These are phyloP conservation scores for Kluyveromyces wickerhamii DNA, from an alignment of 805 yeast species.

Conservation along the genomic window DNA sequence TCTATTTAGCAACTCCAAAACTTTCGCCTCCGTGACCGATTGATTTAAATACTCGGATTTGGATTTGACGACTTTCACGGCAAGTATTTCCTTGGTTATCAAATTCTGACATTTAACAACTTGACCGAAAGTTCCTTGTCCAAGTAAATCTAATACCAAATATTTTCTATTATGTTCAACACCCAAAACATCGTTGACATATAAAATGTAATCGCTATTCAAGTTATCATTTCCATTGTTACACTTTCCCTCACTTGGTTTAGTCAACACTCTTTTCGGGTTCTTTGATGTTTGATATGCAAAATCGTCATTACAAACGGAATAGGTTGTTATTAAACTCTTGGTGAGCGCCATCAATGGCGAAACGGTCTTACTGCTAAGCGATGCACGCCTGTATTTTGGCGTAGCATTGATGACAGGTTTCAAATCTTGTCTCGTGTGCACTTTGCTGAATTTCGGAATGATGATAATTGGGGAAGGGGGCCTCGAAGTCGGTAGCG, in stretches of 20 bases:
- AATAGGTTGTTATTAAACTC: conserved; percentile 69
- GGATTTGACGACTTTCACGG: conserved; percentile 90
- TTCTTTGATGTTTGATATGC: conserved; percentile 77
- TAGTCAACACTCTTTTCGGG: conserved; percentile 87
- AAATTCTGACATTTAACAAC: conserved; percentile 83
- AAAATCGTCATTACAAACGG: conserved; percentile 78
- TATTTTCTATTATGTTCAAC: conserved; percentile 62
- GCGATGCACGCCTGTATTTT: conserved; percentile 61
- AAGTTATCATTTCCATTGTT: conserved; percentile 85
- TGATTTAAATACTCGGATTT: conserved; percentile 88
- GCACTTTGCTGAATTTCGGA: conserved; percentile 43
- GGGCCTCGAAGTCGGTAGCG: conserved; percentile 6
- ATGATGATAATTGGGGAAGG: conserved; percentile 12
- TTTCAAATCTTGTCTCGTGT: conserved; percentile 42
- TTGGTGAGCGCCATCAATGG: conserved; percentile 78
- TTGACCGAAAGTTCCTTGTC: conserved; percentile 98
- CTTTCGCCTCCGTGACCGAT: conserved; percentile 80
- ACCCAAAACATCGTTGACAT: conserved; percentile 91
- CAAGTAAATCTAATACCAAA: conserved; percentile 81
- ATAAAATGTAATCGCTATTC: conserved; percentile 83
- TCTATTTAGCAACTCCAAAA: conserved; percentile 72
- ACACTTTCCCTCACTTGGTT: conserved; percentile 75
- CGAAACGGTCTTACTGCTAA: conserved; percentile 55
- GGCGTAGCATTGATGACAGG: conserved; percentile 58
- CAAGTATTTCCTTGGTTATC: conserved; percentile 76